Evolutionary conservation across 176 grass and related monocot species (phyloP), one percentile per base, ranked within the genome.

Genomic region (Lolium perenne): DNA sequence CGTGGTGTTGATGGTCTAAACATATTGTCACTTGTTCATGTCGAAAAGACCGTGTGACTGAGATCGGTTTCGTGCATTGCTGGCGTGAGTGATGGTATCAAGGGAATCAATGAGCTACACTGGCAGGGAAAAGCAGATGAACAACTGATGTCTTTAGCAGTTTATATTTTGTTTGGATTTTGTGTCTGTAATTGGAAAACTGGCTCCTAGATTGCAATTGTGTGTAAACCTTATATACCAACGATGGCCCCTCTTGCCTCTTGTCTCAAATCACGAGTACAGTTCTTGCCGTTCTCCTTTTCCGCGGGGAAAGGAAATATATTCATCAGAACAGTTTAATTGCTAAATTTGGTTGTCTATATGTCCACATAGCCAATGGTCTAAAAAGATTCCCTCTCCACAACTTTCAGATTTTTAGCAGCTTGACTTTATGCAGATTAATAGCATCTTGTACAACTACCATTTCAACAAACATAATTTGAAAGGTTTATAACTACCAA

Each of bases 61-160:
- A 75, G 47, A 25, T n/a, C 21, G 59, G 53, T 71, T 40, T 50
- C 6, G 17, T 78, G 46, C 41, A 23, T 21, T 84, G 82, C 25
- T 2, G 18, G 26, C 40, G 22, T 2, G 51, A 70, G 80, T 56
- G 40, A 45, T 41, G 29, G 22, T 50, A 49, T 48, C 45, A 14
- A 74, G 13, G 22, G 71, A 51, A 75, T 5, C 48, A 53, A 32
- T 18, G 23, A 35, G 49, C 73, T 54, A 51, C 23, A 14, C 14
- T 53, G 72, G 72, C 48, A 16, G 72, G 48, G 23, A 25, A 17
- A 49, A n/a, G 7, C 17, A 49, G 45, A 74, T 50, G 46, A 25
- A 76, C 72, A 5, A 53, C 72, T 18, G 72, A 76, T 76, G 14
- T 76, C 14, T 32, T 29, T 25, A 29, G 71, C 3, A 4, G 71